Base-by-base conservation (phyloP, 768 basidiomycete genomes). In the Boletus vermiculosoides region DNA sequence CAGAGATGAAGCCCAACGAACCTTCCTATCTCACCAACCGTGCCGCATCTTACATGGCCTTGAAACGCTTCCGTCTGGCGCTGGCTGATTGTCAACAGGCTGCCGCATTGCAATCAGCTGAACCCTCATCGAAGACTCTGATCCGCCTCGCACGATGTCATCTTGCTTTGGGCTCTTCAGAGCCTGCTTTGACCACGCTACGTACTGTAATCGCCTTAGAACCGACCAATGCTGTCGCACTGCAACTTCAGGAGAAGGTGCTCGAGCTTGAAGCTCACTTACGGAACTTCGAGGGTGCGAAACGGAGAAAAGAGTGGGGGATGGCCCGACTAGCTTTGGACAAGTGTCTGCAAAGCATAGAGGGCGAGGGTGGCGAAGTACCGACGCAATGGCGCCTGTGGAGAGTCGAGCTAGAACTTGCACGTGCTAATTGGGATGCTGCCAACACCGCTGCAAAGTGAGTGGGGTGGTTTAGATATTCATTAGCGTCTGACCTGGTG, bases 121-220 rank as follows among this genome's bases (percentile, higher is more conserved):
- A 74, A 13, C 88, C 88, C 8, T 83, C 86, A 5, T 61, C 84
- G 1, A 94, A 94, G 70, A 93, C 92, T 11, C 81, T 94, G 47
- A 76, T 92, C 36, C 88, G 93, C 4, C 82, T 93, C 6, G 91
- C 89, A 0, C 82, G 88, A 50, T 94, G 92, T 71, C 92, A 95
- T 59, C 77, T 92, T 16, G 90, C 90, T 0, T 78, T 92, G 8
- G 93, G 90, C 3, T 80, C 82, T 2, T 78, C 87, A 0, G 80
- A 80, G 1, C 82, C 84, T 13, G 88, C 92, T 2, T 76, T 84
- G 15, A 84, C 85, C 9, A 83, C 86, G 1, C 75, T 92, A 46
- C 80, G 85, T n/a, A 69, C 77, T 11, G 81, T 84, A 18, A 74
- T 90, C 30, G 63, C 79, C 5, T 54, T 88, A 49, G 90, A 92